Conservation (phyloP, 257 asterid genomes). For the Prunella vulgaris region DNA sequence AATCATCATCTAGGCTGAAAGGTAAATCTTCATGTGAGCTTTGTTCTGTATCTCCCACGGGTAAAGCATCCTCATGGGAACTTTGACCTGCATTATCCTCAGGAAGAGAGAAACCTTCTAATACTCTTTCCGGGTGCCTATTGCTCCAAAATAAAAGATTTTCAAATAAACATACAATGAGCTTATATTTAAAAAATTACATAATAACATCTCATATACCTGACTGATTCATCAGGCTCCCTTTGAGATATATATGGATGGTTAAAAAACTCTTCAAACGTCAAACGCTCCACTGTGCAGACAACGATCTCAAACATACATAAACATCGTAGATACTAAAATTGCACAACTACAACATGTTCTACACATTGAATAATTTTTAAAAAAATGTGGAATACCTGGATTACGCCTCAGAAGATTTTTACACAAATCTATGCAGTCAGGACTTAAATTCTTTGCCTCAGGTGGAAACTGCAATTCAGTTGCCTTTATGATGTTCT, state of each 20-base stretch:
- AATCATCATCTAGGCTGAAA: slow-evolving; percentile 61
- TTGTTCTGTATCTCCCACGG: slow-evolving; percentile 43
- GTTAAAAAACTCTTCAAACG: slow-evolving; percentile 88
- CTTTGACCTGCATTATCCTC: slow-evolving; percentile 38
- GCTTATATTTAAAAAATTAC: slow-evolving; percentile 11
- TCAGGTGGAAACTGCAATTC: slow-evolving; percentile 75
- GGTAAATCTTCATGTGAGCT: slow-evolving; percentile 68
- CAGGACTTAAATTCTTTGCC: slow-evolving; percentile 51
- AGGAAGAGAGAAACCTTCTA: slow-evolving; percentile 49
- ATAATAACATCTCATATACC: slow-evolving; percentile 40
- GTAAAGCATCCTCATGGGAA: slow-evolving; percentile 61
- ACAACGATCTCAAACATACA: slow-evolving; percentile 4
- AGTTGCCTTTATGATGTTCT: slow-evolving; percentile 72
- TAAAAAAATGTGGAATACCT: slow-evolving; percentile 43
- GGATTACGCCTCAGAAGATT: slow-evolving; percentile 77
- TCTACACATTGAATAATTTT: background rate
- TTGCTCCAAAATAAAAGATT: slow-evolving; percentile 31
- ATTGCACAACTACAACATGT: background rate
- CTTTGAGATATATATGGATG: slow-evolving; percentile 72
- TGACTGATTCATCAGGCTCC: slow-evolving; percentile 43
- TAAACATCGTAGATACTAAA: background rate
- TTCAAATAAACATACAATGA: slow-evolving; percentile 1
- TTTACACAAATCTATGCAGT: slow-evolving; percentile 69
- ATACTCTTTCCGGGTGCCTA: slow-evolving; percentile 42
- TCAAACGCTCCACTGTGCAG: slow-evolving; percentile 73